phyloP scores from a whole-genome alignment of 2,329 filamentous ascomycete species.

The Clarireedia sp. region DNA sequence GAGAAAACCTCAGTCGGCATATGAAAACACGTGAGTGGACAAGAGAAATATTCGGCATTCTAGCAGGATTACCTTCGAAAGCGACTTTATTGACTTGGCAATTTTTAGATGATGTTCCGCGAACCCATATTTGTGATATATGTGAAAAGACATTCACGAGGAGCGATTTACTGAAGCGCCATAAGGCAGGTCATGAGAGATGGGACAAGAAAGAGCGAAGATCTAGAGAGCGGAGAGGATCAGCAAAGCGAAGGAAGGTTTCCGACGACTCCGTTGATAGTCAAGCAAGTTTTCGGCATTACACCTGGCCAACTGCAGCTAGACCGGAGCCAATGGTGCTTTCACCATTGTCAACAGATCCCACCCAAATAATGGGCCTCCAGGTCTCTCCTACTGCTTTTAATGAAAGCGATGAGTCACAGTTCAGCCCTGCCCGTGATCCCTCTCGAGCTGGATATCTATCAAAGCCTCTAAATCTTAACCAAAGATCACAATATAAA shows the following conservation, averaged over 20 bases:
- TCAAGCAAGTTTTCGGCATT: neutral
- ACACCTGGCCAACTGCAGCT: neutral
- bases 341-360: neutral
- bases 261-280: neutral
- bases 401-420: neutral
- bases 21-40: slow-evolving; percentile 18
- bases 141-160: slow-evolving; percentile 23
- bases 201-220: slow-evolving; percentile 16
- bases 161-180: slow-evolving; percentile 21
- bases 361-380: neutral
- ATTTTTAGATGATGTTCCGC: slow-evolving; percentile 12
- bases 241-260: slow-evolving; percentile 14
- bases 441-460: neutral
- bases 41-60: neutral
- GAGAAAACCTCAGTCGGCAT: slow-evolving; percentile 23
- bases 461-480: neutral
- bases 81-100: slow-evolving; percentile 3
- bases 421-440: neutral
- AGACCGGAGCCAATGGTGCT: neutral
- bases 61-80: neutral
- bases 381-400: neutral
- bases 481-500: neutral
- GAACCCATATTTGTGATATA: slow-evolving; percentile 19
- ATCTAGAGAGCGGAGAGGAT: neutral
- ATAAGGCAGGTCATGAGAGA: slow-evolving; percentile 21